phyloP scores from a whole-genome alignment of 768 basidiomycete species.

The Aureoboletus auriporus region DNA sequence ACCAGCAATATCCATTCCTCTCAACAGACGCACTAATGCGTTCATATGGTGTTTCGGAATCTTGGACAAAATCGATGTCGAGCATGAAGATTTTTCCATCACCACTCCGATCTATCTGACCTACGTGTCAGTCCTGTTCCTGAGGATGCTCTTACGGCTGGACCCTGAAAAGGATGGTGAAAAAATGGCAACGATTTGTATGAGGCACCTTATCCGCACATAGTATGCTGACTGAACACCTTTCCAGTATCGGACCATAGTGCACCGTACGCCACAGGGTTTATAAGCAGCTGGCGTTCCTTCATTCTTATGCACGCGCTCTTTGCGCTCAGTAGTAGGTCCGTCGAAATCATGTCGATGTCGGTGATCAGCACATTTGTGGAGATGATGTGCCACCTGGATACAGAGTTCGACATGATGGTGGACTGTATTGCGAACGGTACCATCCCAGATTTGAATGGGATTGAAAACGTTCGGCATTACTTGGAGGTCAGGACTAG shows the following conservation, averaged over 20 bases:
- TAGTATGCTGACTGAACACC: too few relatives aligned
- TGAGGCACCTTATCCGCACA: neutral
- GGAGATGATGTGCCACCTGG: neutral
- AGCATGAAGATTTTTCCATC: neutral
- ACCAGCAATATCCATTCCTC: neutral
- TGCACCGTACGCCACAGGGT: slow-evolving; percentile 14
- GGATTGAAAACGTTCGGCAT: neutral
- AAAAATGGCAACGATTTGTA: slow-evolving; percentile 13
- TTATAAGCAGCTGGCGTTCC: slow-evolving; percentile 19
- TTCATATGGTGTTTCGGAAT: neutral
- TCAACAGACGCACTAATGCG: slow-evolving; percentile 4
- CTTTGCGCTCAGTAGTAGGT: slow-evolving; percentile 16
- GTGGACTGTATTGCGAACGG: slow-evolving; percentile 15
- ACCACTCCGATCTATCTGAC: neutral
- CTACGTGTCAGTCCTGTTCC: too few relatives aligned
- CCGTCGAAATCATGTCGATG: slow-evolving; percentile 20
- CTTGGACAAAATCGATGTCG: neutral
- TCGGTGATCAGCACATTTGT: neutral
- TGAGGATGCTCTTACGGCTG: too few relatives aligned
- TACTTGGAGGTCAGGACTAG: neutral
- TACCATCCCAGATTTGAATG: slow-evolving; percentile 9
- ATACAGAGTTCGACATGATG: slow-evolving; percentile 19
- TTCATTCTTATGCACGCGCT: slow-evolving; percentile 22
- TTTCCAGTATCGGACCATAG: slow-evolving; percentile 12
- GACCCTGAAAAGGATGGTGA: neutral